phyloP scores from a whole-genome alignment of 495 filamentous ascomycete genomes.

The Pseudotulostoma volvatum region DNA sequence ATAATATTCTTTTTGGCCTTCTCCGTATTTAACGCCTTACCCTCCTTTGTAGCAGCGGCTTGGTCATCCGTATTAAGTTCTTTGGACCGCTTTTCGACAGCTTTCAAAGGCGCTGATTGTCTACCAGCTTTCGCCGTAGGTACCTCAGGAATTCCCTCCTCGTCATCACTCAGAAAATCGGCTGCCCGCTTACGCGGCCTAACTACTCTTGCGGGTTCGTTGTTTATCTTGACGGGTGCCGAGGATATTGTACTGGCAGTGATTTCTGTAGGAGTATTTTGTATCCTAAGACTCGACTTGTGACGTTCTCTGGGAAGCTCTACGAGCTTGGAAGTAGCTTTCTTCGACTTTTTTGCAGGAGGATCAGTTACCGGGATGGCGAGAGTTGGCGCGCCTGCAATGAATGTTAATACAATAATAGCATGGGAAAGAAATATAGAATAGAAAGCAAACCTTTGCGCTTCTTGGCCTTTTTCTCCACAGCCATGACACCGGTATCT shows the following conservation, averaged over 20 bases:
- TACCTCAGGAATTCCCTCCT: constrained; percentile 17
- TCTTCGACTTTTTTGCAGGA: constrained; percentile 42
- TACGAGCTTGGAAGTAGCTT: constrained; percentile 25
- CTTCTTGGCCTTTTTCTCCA: constrained; percentile 53
- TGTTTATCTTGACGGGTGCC: constrained; percentile 19
- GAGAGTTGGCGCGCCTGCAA: constrained; percentile 14
- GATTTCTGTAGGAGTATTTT: constrained; percentile 6
- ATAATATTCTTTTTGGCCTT: constrained; percentile 10
- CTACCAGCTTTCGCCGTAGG: constrained; percentile 13
- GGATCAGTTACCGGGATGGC: constrained; percentile 32
- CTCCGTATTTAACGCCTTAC: constrained; percentile 11
- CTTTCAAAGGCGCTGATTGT: constrained; percentile 6
- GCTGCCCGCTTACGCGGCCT: constrained; percentile 40
- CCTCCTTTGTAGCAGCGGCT: constrained; percentile 14
- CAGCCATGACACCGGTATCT: constrained; percentile 39
- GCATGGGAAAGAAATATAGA: constrained; percentile 3
- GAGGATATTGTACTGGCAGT: constrained; percentile 6
- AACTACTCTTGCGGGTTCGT: constrained; percentile 18
- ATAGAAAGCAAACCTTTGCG: constrained; percentile 43
- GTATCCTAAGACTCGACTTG: constrained; percentile 27
- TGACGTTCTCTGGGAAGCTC: constrained; percentile 14
- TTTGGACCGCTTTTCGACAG: constrained; percentile 21
- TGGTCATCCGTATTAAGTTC: constrained; percentile 15
- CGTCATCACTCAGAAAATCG: constrained; percentile 32
- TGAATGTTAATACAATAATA: constrained; percentile 9